Evolutionary conservation across 176 grass and related monocot species (phyloP).

Genomic region (Urochloa ruziziensis): DNA sequence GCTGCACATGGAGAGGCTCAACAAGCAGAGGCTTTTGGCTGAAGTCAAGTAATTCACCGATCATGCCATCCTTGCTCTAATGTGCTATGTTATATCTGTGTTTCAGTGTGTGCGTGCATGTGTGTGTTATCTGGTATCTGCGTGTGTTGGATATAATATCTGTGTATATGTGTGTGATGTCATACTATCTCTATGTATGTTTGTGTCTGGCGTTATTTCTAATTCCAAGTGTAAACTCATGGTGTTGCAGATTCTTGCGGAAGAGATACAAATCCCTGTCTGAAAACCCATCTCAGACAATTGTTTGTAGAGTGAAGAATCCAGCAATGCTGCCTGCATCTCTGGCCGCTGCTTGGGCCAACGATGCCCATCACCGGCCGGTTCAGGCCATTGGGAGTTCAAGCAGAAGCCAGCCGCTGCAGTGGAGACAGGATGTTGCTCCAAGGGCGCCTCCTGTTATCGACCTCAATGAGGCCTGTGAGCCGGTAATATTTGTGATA

Average conservation of each 20-base stretch:
- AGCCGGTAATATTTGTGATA: conserved; percentile 39
- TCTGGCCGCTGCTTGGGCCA: background rate
- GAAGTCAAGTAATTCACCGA: conserved; percentile 62
- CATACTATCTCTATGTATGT: background rate
- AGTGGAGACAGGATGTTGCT: background rate
- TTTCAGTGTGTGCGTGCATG: background rate
- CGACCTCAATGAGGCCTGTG: conserved; percentile 65
- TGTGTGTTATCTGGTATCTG: background rate
- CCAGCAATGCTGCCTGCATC: background rate
- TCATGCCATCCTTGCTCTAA: background rate
- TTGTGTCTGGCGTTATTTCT: background rate
- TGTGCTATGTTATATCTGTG: background rate
- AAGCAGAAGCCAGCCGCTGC: conserved; percentile 7
- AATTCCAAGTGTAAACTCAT: background rate
- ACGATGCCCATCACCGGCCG: background rate
- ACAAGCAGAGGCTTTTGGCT: conserved; percentile 47
- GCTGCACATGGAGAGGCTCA: conserved; percentile 40
- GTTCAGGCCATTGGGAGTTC: background rate
- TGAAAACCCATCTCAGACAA: conserved; percentile 43
- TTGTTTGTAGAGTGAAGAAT: conserved; percentile 45
- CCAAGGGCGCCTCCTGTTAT: conserved; percentile 38
- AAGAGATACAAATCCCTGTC: conserved; percentile 41
- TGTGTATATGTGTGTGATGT: background rate
- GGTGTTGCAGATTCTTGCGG: conserved; percentile 50
- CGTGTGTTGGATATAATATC: background rate